These are phyloP conservation scores for Suillus lakei DNA, from an alignment of 768 basidiomycete genomes.

Conservation along the genomic window DNA sequence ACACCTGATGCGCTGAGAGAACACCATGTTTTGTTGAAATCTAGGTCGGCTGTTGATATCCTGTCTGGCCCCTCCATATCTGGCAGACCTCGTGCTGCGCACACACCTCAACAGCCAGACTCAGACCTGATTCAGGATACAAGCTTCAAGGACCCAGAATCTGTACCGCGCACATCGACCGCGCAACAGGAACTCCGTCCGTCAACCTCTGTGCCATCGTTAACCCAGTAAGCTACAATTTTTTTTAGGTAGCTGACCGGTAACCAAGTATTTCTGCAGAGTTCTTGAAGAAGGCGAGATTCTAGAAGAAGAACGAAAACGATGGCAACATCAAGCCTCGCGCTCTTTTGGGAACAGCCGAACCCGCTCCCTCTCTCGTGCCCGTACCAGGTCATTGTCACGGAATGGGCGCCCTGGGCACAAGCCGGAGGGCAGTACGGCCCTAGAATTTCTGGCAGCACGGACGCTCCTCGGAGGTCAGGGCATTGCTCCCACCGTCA, in stretches of 20 bases:
- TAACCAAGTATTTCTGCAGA: slow-evolving; percentile 38
- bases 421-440: slow-evolving; percentile 27
- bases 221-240: slow-evolving; percentile 45
- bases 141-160: background rate
- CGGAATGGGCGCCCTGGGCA: slow-evolving; percentile 22
- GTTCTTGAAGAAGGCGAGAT: slow-evolving; percentile 68
- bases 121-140: background rate
- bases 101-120: background rate
- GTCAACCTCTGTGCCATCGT: slow-evolving; percentile 62
- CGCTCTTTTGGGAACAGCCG: slow-evolving; percentile 71
- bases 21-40: slow-evolving; percentile 18
- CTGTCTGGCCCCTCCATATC: slow-evolving; percentile 13
- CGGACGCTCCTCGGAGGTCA: slow-evolving; percentile 72
- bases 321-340: slow-evolving; percentile 69
- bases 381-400: slow-evolving; percentile 33
- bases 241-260: too few species aligned
- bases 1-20: slow-evolving; percentile 5
- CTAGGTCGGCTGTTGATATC: slow-evolving; percentile 27
- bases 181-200: slow-evolving; percentile 59
- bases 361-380: slow-evolving; percentile 57
- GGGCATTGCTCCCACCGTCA: slow-evolving; percentile 49
- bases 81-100: background rate
- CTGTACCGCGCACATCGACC: background rate
- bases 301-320: slow-evolving; percentile 64
- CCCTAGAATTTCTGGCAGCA: slow-evolving; percentile 65